Evolutionary conservation across 768 basidiomycete species (phyloP).

Genomic region (Chalciporus chontae): DNA sequence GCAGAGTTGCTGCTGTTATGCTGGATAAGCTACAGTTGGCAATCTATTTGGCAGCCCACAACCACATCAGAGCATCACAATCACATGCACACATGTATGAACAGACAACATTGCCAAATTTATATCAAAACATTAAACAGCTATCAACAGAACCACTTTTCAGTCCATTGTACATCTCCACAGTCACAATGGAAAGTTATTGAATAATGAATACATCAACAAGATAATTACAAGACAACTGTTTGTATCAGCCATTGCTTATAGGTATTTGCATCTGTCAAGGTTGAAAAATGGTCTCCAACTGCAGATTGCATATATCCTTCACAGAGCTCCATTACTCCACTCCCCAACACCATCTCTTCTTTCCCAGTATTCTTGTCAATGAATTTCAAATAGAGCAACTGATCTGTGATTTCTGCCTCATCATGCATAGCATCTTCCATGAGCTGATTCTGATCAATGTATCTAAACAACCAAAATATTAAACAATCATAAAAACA

Average conservation of each 20-base stretch:
- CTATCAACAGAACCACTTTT: too few relatives aligned
- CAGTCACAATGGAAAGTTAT: too few relatives aligned
- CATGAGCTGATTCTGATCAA: conserved; percentile 69
- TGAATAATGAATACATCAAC: too few relatives aligned
- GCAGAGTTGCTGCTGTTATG: too few relatives aligned
- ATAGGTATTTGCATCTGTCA: conserved; percentile 15
- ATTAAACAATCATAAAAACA: neutral
- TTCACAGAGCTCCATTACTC: conserved; percentile 17
- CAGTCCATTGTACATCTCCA: too few relatives aligned
- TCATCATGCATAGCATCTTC: conserved; percentile 51
- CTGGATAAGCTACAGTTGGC: too few relatives aligned
- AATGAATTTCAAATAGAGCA: conserved; percentile 52
- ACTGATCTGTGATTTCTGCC: conserved; percentile 56
- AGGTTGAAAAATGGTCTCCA: neutral
- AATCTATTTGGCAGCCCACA: too few relatives aligned
- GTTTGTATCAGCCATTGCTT: conserved; percentile 20
- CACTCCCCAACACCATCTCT: conserved; percentile 11
- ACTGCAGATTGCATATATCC: conserved; percentile 16
- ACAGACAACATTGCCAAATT: too few relatives aligned
- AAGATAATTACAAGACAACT: neutral
- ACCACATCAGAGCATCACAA: too few relatives aligned
- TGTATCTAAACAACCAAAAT: conserved; percentile 45
- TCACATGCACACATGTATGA: too few relatives aligned
- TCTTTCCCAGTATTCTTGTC: conserved; percentile 34
- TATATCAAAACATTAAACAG: too few relatives aligned